Conservation (phyloP, 352 stramenopile genomes). For the Globisporangium lucens region DNA sequence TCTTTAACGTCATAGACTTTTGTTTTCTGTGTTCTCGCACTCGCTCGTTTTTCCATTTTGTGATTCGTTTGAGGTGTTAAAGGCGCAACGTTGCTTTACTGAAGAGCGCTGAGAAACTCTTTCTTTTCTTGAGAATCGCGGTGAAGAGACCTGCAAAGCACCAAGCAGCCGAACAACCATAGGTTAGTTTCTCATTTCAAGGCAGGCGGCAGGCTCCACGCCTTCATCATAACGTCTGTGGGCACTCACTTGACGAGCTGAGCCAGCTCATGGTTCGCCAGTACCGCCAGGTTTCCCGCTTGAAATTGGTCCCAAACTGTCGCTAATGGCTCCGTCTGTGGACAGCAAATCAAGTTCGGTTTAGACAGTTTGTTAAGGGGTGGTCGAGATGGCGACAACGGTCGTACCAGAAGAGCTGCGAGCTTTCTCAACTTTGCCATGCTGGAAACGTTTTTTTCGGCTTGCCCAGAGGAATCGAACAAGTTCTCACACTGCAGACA, state of each 20-base stretch:
- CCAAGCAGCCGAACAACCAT: too few species aligned
- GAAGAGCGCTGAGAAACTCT: slow-evolving; percentile 35
- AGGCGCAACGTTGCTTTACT: slow-evolving; percentile 3
- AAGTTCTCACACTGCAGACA: slow-evolving; percentile 32
- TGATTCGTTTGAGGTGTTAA: background rate
- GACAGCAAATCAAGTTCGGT: background rate
- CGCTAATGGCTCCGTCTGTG: slow-evolving; percentile 61
- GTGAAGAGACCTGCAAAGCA: slow-evolving; percentile 33
- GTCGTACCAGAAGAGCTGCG: slow-evolving; percentile 41
- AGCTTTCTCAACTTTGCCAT: slow-evolving; percentile 54
- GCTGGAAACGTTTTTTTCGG: slow-evolving; percentile 44
- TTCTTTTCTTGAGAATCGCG: slow-evolving; percentile 58
- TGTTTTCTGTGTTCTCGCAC: background rate
- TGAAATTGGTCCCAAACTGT: slow-evolving; percentile 58
- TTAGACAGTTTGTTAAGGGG: background rate
- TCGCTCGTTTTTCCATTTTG: background rate
- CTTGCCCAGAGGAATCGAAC: slow-evolving; percentile 51
- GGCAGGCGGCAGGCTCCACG: background rate
- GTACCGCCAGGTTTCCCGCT: slow-evolving; percentile 34
- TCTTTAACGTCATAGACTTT: slow-evolving; percentile 13
- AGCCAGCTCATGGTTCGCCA: slow-evolving; percentile 42
- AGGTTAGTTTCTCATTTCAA: background rate
- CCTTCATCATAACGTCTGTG: background rate
- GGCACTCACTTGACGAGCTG: slow-evolving; percentile 43
- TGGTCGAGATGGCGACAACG: background rate